A percentile compares a stretch with the other conserved stretches of the same genome.
Evolutionary conservation across 257 asterid genomes (phyloP).

Genomic region (Solanum chilense): DNA sequence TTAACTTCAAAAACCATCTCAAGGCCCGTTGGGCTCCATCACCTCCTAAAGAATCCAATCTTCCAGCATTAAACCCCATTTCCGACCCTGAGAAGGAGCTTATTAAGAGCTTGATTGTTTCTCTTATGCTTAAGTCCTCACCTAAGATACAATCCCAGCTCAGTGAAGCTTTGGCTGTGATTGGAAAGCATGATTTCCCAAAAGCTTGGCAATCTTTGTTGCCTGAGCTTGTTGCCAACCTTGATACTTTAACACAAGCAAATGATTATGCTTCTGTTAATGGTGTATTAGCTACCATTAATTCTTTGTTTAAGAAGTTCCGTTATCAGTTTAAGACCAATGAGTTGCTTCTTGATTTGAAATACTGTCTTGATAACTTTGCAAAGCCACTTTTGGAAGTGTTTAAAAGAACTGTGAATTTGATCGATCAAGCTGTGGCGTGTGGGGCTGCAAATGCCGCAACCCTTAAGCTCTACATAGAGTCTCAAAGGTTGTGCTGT

Average conservation of each 20-base stretch:
- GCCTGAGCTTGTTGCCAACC: slow-evolving; percentile 61
- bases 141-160: slow-evolving; percentile 73
- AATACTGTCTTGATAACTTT: slow-evolving; percentile 74
- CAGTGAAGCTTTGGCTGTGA: slow-evolving; percentile 68
- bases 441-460: slow-evolving; percentile 32
- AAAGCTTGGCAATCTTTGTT: slow-evolving; percentile 57
- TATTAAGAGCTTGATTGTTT: slow-evolving; percentile 60
- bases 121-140: slow-evolving; percentile 50
- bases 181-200: slow-evolving; percentile 83
- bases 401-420: slow-evolving; percentile 49
- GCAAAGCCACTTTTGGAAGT: slow-evolving; percentile 63
- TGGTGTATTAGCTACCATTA: slow-evolving; percentile 62
- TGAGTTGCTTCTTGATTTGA: slow-evolving; percentile 63
- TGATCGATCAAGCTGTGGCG: slow-evolving; percentile 38
- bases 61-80: slow-evolving; percentile 18
- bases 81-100: slow-evolving; percentile 66
- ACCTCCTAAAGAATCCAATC: slow-evolving; percentile 14
- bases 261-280: slow-evolving; percentile 71
- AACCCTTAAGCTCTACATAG: slow-evolving; percentile 49
- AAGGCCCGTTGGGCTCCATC: slow-evolving; percentile 51
- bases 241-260: slow-evolving; percentile 42
- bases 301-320: slow-evolving; percentile 71
- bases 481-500: slow-evolving; percentile 85
- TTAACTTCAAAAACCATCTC: slow-evolving; percentile 76
- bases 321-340: slow-evolving; percentile 60